Percentiles rank a stretch among this genome's conserved stretches.
phyloP scores from a whole-genome alignment of 2,329 filamentous ascomycete genomes.

The Diaporthe amygdali region DNA sequence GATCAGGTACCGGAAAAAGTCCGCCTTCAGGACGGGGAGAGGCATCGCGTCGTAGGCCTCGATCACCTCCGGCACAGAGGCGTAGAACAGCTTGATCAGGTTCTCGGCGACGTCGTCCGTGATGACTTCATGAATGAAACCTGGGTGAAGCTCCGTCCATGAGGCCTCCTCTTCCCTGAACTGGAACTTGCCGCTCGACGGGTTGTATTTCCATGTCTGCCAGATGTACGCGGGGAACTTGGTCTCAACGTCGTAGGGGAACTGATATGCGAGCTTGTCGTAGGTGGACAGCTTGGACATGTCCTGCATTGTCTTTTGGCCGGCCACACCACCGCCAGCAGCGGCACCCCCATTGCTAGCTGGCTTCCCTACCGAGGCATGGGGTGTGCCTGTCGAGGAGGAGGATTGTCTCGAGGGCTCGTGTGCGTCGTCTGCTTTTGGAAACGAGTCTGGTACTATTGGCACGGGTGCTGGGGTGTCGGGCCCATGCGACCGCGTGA shows the following conservation, averaged over 20 bases:
- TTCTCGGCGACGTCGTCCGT: conserved; percentile 87
- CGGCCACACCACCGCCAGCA: conserved; percentile 15
- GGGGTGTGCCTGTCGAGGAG: conserved; percentile 25
- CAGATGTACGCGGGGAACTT: conserved; percentile 98
- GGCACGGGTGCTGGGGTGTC: conserved; percentile 32
- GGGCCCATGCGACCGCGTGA: conserved; percentile 64
- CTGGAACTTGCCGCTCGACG: conserved; percentile 76
- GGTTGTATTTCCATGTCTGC: conserved; percentile 97
- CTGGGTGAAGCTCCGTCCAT: conserved; percentile 86
- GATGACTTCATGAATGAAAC: conserved; percentile 95
- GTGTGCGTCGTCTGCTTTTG: conserved; percentile 28
- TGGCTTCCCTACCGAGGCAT: conserved; percentile 15
- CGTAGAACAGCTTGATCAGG: conserved; percentile 85
- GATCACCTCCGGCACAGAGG: conserved; percentile 77
- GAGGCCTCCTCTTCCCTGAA: conserved; percentile 87
- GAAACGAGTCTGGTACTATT: conserved; percentile 39
- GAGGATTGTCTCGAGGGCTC: conserved; percentile 31
- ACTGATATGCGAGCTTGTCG: conserved; percentile 90
- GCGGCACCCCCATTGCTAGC: conserved; percentile 27
- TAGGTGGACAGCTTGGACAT: conserved; percentile 73
- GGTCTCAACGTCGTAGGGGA: conserved; percentile 84
- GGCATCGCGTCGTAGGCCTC: conserved; percentile 78
- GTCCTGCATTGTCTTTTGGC: conserved; percentile 71
- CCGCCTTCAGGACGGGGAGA: conserved; percentile 76
- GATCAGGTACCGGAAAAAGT: conserved; percentile 80